A percentile compares a stretch with the other conserved stretches of the same genome.
Conservation (phyloP, 2,329 filamentous ascomycete genomes). For the Pestalotiopsis sp. region DNA sequence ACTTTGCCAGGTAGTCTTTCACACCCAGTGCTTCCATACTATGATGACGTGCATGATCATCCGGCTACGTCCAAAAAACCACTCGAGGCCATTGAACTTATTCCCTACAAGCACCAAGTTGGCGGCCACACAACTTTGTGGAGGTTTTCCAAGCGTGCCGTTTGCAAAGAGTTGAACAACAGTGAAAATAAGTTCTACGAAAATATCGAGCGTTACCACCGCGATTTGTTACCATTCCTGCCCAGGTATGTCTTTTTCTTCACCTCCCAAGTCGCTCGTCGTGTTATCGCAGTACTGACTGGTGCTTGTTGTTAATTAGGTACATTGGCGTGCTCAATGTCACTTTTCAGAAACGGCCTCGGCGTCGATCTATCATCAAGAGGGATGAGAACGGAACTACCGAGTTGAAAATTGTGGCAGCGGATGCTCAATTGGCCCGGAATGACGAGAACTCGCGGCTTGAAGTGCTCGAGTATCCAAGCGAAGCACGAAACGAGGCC, state of each 20-base stretch:
- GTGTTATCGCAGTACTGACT: neutral
- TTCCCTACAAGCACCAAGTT: conserved; percentile 96
- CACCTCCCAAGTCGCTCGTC: neutral
- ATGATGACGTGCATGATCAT: conserved; percentile 54
- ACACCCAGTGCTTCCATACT: conserved; percentile 41
- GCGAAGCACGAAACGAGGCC: conserved; percentile 22
- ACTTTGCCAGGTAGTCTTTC: conserved; percentile 35
- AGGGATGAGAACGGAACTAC: conserved; percentile 44
- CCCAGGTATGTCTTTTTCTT: conserved; percentile 63
- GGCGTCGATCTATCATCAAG: conserved; percentile 60
- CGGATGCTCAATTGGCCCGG: conserved; percentile 37
- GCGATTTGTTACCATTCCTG: conserved; percentile 85
- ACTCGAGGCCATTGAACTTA: conserved; percentile 89
- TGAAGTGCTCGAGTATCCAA: conserved; percentile 15
- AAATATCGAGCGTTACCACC: conserved; percentile 87
- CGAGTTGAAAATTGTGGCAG: conserved; percentile 23
- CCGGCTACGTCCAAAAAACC: conserved; percentile 59
- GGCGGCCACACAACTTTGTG: conserved; percentile 96
- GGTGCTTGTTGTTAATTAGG: conserved; percentile 46
- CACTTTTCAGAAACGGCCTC: conserved; percentile 83
- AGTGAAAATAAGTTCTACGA: conserved; percentile 99
- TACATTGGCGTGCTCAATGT: conserved; percentile 98
- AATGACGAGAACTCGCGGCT: conserved; percentile 18
- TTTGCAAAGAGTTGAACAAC: conserved; percentile 98
- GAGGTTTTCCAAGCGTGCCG: conserved; percentile 90